Evolutionary conservation across 1,139 yeast species (phyloP), one percentile per base, ranked within the genome.

Genomic region (Debaryomyces sp.): DNA sequence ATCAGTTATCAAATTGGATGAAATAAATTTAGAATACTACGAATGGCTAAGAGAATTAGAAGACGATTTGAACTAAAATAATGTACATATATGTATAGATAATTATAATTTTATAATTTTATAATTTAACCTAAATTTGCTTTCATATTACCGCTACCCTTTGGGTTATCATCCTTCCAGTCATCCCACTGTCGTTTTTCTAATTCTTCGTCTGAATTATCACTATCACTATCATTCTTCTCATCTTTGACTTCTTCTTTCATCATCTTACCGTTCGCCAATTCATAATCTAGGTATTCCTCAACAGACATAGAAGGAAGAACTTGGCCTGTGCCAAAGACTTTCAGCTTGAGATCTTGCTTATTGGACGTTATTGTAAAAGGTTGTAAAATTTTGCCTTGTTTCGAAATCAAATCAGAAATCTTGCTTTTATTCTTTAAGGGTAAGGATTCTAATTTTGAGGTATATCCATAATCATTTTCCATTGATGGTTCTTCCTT

Each of bases 271-370:
- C 97, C 97, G 58, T 88, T 84, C 13, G 85, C 84, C 57, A 88
- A 73, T 63, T 94, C 99, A 58, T 89, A 84, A 47, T 91, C 96
- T 46, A 94, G 74, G 54, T 88, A 87, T 59, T 94, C 97, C 55
- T 94, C 99, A 0, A 95, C 94, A 0, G 96, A 76, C 96, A 95
- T 90, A 0, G 97, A 89, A 1, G 99, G 99, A 35, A 94, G 74
- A 33, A 81, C 84, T 66, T 94, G 98, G 0, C 98, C 99, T 1
- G 96, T 89, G 1, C 98, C 97, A 61, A 82, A 84, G 0, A 92
- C 97, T 56, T 84, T 82, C 24, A 75, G 70, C 49, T 78, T 75
- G 21, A 89, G 58, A 41, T 84, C 81, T 23, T 84, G 80, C 47
- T 88, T 76, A 40, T 74, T 68, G 5, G 84, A 73, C 6, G 90